Base-by-base conservation (phyloP, 163 green algal genomes). In the Coccomyxa subellipsoidea region DNA sequence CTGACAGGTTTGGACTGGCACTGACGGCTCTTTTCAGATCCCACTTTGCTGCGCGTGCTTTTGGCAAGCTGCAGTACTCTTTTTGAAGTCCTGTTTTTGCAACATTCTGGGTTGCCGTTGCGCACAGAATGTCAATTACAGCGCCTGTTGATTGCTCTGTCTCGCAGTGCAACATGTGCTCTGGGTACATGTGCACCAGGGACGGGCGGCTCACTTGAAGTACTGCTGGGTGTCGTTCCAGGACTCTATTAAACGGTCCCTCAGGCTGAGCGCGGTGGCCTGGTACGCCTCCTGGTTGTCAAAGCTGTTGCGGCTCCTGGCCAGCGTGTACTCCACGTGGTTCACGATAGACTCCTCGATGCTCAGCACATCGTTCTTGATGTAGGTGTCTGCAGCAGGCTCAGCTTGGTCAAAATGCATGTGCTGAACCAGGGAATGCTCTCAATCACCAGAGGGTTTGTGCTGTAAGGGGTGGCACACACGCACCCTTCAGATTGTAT, bases 271-370 rank as follows among this genome's bases (percentile, higher is more conserved):
- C 23, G 93, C 89, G 0, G 92, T 93, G 4, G 94, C 95, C 87
- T 91, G 89, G 87, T 95, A 95, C 0, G 91, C 88, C 81, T 95
- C 91, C 83, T 88, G 84, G 81, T 94, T 87, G 59, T 97, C 95
- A 84, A 98, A 97, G 76, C 93, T 94, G 87, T 97, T 97, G 38
- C 96, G 91, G 25, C 83, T 93, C 72, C 96, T 90, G 12, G 95
- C 96, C 78, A 99, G 88, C 7, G 96, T 99, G 92, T 98, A 99
- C 89, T 99, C 96, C 34, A 98, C 94, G 82, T 99, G 95, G 88
- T 97, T 95, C n/a, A 98, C 93, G 83, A 99, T 99, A 80, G 87
- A 93, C 90, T 99, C 90, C 88, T 99, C 91, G 80, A 99, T 96
- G 83, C 84, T 93, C 47, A 98, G 91, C 69, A 99, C 96, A 85